These are phyloP conservation scores for Lasiosphaeria hispida DNA, from an alignment of 495 filamentous ascomycete genomes.

Conservation along the genomic window DNA sequence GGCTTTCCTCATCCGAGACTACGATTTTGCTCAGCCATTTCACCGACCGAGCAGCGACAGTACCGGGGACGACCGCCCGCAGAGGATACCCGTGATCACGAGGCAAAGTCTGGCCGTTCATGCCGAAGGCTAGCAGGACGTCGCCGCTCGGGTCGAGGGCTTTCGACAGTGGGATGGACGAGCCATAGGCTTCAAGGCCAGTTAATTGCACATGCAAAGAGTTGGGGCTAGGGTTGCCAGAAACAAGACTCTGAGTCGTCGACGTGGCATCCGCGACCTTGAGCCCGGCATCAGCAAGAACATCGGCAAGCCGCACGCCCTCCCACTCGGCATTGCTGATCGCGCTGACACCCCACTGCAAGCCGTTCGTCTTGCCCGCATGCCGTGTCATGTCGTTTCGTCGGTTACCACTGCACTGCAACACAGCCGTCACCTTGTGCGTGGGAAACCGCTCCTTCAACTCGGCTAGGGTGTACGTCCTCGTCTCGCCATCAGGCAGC, in stretches of 20 bases:
- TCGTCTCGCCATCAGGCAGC: slow-evolving; percentile 52
- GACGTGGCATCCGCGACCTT: slow-evolving; percentile 15
- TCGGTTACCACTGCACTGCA: slow-evolving; percentile 64
- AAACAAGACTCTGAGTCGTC: slow-evolving; percentile 7
- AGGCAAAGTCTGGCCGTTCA: slow-evolving; percentile 58
- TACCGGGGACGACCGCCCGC: slow-evolving; percentile 59
- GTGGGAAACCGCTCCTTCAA: slow-evolving; percentile 50
- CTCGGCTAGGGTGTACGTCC: slow-evolving; percentile 51
- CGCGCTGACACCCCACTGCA: slow-evolving; percentile 60
- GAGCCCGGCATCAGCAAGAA: slow-evolving; percentile 54
- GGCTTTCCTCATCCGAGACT: slow-evolving; percentile 55
- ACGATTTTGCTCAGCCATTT: slow-evolving; percentile 65
- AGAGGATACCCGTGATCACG: slow-evolving; percentile 61
- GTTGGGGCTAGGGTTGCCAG: slow-evolving; percentile 29
- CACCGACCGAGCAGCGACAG: slow-evolving; percentile 60
- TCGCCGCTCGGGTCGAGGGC: slow-evolving; percentile 55
- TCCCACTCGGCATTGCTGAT: slow-evolving; percentile 62
- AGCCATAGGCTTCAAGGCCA: slow-evolving; percentile 59
- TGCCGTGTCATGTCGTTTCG: slow-evolving; percentile 58
- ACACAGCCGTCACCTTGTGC: slow-evolving; percentile 53
- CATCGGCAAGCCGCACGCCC: slow-evolving; percentile 56
- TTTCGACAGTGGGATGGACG: slow-evolving; percentile 56
- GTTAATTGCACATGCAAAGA: slow-evolving; percentile 55
- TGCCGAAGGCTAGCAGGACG: slow-evolving; percentile 58
- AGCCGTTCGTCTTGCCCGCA: slow-evolving; percentile 52